phyloP scores from a whole-genome alignment of 1,139 yeast genomes.

The Nadsonia starkeyi-henricii region DNA sequence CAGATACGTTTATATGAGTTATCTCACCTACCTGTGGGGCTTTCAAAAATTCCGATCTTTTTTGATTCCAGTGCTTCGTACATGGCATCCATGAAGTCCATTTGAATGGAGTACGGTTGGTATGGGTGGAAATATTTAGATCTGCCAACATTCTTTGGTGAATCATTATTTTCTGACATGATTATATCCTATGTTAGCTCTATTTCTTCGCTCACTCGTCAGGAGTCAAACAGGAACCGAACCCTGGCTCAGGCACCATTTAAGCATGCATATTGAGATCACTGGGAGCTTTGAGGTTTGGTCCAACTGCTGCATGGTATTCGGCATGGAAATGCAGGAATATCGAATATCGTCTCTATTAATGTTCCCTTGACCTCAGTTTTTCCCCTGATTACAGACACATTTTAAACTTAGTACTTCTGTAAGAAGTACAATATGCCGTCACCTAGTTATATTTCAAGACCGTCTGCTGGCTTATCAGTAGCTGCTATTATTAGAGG shows the following conservation, averaged over 20 bases:
- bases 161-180: neutral
- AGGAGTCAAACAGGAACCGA: neutral
- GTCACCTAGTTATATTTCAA: slow-evolving; percentile 35
- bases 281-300: too few species aligned
- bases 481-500: slow-evolving; percentile 37
- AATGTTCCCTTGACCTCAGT: too few species aligned
- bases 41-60: slow-evolving; percentile 74
- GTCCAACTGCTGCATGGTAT: too few species aligned
- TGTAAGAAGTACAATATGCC: slow-evolving; percentile 27
- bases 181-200: neutral
- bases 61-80: slow-evolving; percentile 47
- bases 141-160: neutral
- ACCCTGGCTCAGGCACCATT: neutral
- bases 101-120: slow-evolving; percentile 65
- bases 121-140: slow-evolving; percentile 56
- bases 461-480: slow-evolving; percentile 39
- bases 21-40: slow-evolving; percentile 78
- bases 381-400: too few species aligned
- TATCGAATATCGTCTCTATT: too few species aligned
- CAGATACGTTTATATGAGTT: too few species aligned
- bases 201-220: neutral
- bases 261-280: too few species aligned
- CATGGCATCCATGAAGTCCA: slow-evolving; percentile 60
- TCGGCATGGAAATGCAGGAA: too few species aligned
- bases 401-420: too few species aligned